A percentile compares a stretch with the other conserved stretches of the same genome.
phyloP scores from a whole-genome alignment of 2,329 filamentous ascomycete genomes.

The Fusarium algeriense region DNA sequence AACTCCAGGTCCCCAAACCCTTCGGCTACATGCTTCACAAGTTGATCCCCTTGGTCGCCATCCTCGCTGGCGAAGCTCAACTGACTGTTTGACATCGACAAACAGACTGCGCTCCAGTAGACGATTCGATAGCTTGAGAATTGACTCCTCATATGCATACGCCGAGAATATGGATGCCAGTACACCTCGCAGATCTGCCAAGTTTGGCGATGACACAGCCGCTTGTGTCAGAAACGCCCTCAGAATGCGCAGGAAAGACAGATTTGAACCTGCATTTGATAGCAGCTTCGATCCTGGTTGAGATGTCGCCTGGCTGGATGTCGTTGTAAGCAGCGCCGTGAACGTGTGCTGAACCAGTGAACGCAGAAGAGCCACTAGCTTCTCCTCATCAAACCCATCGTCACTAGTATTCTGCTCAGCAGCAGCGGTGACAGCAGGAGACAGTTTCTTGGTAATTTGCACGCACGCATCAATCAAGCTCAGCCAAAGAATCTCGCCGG shows the following conservation, averaged over 20 bases:
- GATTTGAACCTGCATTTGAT: conserved; percentile 63
- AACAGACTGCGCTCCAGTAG: conserved; percentile 92
- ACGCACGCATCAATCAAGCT: conserved; percentile 71
- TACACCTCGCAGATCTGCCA: conserved; percentile 87
- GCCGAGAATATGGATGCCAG: conserved; percentile 92
- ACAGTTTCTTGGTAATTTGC: conserved; percentile 73
- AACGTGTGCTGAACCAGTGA: conserved; percentile 90
- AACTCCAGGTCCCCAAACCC: conserved; percentile 91
- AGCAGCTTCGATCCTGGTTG: conserved; percentile 52
- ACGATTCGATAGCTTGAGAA: conserved; percentile 85
- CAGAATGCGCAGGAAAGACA: conserved; percentile 89
- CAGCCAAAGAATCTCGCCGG: conserved; percentile 71
- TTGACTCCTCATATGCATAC: conserved; percentile 93
- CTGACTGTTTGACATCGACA: conserved; percentile 80
- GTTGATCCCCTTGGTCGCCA: conserved; percentile 90
- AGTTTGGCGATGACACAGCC: conserved; percentile 82
- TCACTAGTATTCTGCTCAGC: conserved; percentile 44
- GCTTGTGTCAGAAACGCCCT: conserved; percentile 89
- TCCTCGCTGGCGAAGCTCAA: conserved; percentile 81
- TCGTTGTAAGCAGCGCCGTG: conserved; percentile 84
- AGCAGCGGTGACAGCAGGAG: conserved; percentile 62
- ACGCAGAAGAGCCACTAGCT: conserved; percentile 76
- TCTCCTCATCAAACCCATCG: conserved; percentile 64
- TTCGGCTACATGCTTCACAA: conserved; percentile 85
- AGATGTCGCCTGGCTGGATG: conserved; percentile 63